phyloP scores from a whole-genome alignment of 139 green algal genomes.

The Parachlorella kessleri region DNA sequence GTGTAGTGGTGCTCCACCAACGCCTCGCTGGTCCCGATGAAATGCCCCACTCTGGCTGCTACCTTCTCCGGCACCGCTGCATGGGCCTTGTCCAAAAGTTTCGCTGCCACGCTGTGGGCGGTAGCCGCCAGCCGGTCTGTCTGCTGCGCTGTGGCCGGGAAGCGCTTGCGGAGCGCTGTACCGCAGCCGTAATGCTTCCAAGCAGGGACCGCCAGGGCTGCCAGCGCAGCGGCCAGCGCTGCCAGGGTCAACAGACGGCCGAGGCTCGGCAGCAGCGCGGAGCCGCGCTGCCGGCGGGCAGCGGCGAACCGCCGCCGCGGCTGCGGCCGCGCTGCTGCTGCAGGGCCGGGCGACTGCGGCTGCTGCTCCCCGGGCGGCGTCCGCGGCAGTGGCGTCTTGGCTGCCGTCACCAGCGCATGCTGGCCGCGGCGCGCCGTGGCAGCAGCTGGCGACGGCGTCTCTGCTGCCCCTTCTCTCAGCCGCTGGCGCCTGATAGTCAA shows the following conservation, averaged over 20 bases:
- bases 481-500: too few relatives aligned
- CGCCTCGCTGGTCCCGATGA: neutral
- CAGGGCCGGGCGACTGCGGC: neutral
- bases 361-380: neutral
- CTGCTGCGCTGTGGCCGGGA: neutral
- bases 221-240: neutral
- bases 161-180: neutral
- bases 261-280: too few relatives aligned
- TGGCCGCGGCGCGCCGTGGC: too few relatives aligned
- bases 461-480: too few relatives aligned
- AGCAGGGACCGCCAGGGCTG: neutral
- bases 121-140: neutral
- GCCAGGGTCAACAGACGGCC: neutral
- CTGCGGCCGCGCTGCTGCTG: neutral
- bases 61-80: neutral
- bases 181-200: neutral
- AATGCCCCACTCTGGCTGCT: too few relatives aligned
- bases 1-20: neutral
- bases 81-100: neutral
- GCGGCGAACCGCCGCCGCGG: too few relatives aligned
- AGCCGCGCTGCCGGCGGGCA: too few relatives aligned
- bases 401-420: neutral
- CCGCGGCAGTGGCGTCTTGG: neutral
- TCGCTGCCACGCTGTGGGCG: neutral
- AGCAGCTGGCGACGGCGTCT: too few relatives aligned